These are phyloP conservation scores for Globisporangium camurandrum DNA, from an alignment of 352 stramenopile genomes.

Conservation along the genomic window DNA sequence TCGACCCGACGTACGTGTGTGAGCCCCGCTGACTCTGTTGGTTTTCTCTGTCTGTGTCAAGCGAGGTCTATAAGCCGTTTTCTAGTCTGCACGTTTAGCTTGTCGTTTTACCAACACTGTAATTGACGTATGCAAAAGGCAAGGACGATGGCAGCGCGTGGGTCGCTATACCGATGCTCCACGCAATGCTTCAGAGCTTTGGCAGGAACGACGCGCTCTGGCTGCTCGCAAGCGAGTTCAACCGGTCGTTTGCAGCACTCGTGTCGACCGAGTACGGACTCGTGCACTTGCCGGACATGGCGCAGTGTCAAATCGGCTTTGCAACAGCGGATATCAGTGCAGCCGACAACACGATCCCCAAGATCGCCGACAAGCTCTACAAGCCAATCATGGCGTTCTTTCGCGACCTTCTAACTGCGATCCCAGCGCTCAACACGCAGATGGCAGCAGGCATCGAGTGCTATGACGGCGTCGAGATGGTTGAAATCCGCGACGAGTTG, in stretches of 20 bases:
- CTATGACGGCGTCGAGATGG: constrained; percentile 3
- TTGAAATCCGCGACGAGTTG: constrained; percentile 8
- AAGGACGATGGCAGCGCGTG: constrained; percentile 28
- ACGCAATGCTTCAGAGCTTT: constrained; percentile 19
- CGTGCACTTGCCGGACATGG: constrained; percentile 20
- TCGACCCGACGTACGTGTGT: background rate
- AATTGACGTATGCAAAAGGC: constrained; percentile 5
- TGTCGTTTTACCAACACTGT: no score
- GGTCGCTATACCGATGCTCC: constrained; percentile 19
- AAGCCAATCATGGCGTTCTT: constrained; percentile 15
- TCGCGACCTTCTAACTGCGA: constrained; percentile 8
- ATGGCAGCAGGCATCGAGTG: constrained; percentile 13
- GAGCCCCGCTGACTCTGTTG: background rate
- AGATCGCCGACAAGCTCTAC: constrained; percentile 24
- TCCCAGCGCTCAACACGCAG: constrained; percentile 9
- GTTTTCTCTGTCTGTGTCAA: background rate
- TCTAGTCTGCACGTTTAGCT: background rate
- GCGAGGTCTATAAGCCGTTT: background rate
- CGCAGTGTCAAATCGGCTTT: constrained; percentile 25
- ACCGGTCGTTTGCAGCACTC: constrained; percentile 18
- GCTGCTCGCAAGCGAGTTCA: constrained; percentile 22
- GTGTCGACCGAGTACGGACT: constrained; percentile 22
- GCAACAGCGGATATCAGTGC: constrained; percentile 14
- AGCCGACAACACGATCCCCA: constrained; percentile 19
- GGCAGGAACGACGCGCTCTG: constrained; percentile 5